Evolutionary conservation across 106 monocot genomes (phyloP).

Genomic region (Platanthera zijinensis): DNA sequence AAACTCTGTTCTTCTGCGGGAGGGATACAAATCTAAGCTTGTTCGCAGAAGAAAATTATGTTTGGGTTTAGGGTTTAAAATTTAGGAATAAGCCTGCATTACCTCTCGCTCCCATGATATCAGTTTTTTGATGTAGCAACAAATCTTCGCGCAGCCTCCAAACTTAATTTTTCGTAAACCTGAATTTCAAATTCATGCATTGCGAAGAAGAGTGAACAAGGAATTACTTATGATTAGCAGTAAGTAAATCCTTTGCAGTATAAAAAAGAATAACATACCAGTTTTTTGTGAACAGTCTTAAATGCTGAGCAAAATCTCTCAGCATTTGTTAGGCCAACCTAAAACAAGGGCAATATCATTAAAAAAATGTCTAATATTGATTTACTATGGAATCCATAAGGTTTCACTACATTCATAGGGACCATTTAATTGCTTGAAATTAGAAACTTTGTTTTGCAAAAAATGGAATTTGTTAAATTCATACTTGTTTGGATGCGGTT

Average conservation of each 20-base stretch:
- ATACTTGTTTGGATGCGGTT: too few relatives aligned
- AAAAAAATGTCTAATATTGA: too few relatives aligned
- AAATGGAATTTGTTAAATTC: too few relatives aligned
- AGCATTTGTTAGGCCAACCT: constrained; percentile 8
- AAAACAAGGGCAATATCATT: neutral
- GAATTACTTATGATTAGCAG: neutral
- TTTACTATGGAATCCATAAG: too few relatives aligned
- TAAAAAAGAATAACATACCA: neutral
- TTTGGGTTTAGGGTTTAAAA: too few relatives aligned
- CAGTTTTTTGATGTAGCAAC: neutral
- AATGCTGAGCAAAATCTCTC: constrained; percentile 5
- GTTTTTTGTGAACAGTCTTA: constrained; percentile 1
- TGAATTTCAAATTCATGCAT: neutral
- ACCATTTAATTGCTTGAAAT: too few relatives aligned
- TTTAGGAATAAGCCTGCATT: neutral
- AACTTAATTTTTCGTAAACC: neutral
- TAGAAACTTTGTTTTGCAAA: too few relatives aligned
- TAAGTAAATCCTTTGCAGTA: neutral
- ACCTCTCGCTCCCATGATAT: neutral
- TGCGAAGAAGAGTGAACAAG: neutral
- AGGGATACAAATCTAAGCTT: too few relatives aligned
- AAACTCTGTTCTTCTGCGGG: too few relatives aligned
- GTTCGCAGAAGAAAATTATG: too few relatives aligned
- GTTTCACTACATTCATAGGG: too few relatives aligned
- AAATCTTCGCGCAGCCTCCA: constrained; percentile 6